Evolutionary conservation across 2,329 filamentous ascomycete genomes (phyloP), one percentile per base, ranked within the genome.

Genomic region (Microascus cirrosus): DNA sequence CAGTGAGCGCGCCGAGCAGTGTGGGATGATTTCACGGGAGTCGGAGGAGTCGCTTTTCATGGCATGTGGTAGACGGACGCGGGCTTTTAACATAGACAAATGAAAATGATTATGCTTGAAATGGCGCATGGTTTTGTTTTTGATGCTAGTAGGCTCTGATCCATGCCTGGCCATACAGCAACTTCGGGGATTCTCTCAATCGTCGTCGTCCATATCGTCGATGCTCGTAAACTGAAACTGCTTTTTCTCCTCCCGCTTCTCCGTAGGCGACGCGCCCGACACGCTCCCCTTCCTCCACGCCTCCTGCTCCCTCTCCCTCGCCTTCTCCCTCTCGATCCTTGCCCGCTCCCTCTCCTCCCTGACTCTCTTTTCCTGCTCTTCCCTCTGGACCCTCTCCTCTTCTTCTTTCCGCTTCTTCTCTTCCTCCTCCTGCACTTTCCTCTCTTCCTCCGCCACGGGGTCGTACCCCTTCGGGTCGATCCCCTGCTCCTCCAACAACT

Each of bases 381-480:
- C 76, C 22, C 73, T 68, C 59, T 78, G 76, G 11, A 68, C 63
- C 18, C 74, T 71, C 61, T 77, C 77, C 20, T 71, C 67, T 61
- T 80, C 78, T 62, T 79, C 77, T 55, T 69, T 69, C 61, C 71
- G 70, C 61, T 71, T 73, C 53, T 70, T 70, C 63, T 77, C 76
- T 60, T 80, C 78, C 53, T 80, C 78, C 59, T 79, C 78, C 56
- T 73, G 73, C 50, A 70, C 71, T 66, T 77, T 75, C 62, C 74
- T 74, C 61, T 77, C 77, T 63, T 79, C 77, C 61, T 82, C 80
- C 28, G 72, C 76, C 10, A 70, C 76, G 1, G 83, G 83, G 62
- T 86, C 82, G 65, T 81, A 82, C 39, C 75, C 77, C 57, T 73
- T 77, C 10, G 83, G 83, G 66, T 88, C 82, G 62, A 82, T 77